phyloP scores from a whole-genome alignment of 2,329 filamentous ascomycete genomes.

The Fusarium coffeatum region DNA sequence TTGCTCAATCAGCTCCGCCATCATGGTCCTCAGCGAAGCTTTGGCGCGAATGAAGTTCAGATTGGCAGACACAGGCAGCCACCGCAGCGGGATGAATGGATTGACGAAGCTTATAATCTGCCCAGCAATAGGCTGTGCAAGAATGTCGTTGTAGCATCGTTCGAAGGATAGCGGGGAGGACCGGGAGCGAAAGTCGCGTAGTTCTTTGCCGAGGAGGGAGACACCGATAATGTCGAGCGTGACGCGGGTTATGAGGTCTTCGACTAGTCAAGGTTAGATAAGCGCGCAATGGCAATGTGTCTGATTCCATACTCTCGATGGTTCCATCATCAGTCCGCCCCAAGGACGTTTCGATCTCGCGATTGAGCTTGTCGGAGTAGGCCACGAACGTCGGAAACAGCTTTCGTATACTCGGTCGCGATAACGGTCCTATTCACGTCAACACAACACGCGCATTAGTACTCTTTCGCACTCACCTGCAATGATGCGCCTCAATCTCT shows the following conservation, averaged over 20 bases:
- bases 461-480: not conserved
- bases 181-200: constrained; percentile 8
- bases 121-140: constrained; percentile 9
- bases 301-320: not conserved
- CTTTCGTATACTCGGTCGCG: constrained; percentile 7
- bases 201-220: constrained; percentile 10
- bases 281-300: accelerated
- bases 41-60: constrained; percentile 20
- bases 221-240: constrained; percentile 24
- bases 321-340: not conserved
- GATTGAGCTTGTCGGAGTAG: constrained; percentile 6
- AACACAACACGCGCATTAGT: not conserved
- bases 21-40: constrained; percentile 14
- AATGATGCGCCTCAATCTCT: constrained; percentile 17
- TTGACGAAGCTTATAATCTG: constrained; percentile 29
- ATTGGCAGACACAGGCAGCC: constrained; percentile 22
- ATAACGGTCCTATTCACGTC: constrained; percentile 2
- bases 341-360: not conserved
- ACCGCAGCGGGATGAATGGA: constrained; percentile 16
- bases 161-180: constrained; percentile 15
- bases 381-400: not conserved
- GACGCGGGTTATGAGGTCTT: not conserved
- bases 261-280: not conserved
- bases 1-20: constrained; percentile 22
- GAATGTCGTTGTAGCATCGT: constrained; percentile 19